Conservation (phyloP, 1,284 basidiomycete genomes). For the Trichosporon faecale region DNA sequence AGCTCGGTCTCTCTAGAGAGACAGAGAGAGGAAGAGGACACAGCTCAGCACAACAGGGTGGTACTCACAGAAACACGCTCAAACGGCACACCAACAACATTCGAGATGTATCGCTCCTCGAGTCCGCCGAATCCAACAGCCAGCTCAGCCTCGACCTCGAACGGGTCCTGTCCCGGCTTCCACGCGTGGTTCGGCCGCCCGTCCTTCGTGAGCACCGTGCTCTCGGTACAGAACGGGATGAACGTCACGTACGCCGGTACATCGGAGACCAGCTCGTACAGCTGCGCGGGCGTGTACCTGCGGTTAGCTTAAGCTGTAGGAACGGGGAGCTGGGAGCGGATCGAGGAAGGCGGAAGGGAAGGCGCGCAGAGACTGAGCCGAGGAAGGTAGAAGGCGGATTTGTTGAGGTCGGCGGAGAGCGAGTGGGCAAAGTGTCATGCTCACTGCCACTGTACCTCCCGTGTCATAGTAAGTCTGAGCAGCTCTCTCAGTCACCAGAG, state of each 20-base stretch:
- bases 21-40: background rate
- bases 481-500: too few species aligned
- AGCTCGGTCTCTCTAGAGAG: background rate
- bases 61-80: constrained; percentile 70
- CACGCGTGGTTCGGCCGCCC: constrained; percentile 27
- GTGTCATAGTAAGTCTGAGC: too few species aligned
- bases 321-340: background rate
- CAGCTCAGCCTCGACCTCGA: constrained; percentile 75
- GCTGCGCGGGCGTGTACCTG: constrained; percentile 69
- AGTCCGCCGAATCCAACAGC: constrained; percentile 84
- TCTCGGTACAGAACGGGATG: constrained; percentile 81
- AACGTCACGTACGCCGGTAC: constrained; percentile 81
- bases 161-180: constrained; percentile 51
- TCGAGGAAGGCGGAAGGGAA: background rate
- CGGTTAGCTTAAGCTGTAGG: constrained; percentile 15
- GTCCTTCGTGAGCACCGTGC: constrained; percentile 61
- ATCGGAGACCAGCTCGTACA: constrained; percentile 84
- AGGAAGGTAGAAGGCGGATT: too few species aligned
- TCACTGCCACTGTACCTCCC: too few species aligned
- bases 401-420: too few species aligned
- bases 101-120: constrained; percentile 81
- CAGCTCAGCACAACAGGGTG: background rate
- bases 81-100: constrained; percentile 72
- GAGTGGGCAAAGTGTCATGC: too few species aligned
- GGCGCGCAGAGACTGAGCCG: background rate